Conservation (phyloP, 2,329 filamentous ascomycete species). For the Alternaria hordeiaustralica region DNA sequence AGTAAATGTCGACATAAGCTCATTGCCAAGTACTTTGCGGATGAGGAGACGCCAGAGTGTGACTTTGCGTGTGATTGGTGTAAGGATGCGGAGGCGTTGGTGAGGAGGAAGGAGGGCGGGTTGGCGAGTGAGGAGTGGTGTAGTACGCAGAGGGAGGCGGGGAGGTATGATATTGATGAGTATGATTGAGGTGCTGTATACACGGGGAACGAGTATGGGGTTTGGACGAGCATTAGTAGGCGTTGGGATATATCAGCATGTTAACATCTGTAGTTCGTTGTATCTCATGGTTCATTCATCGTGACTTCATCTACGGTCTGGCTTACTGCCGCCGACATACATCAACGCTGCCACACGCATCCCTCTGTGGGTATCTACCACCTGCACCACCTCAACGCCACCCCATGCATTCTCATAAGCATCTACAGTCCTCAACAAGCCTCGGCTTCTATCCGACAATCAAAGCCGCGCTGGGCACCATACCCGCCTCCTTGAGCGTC, state of each 20-base stretch:
- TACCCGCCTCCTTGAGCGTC: slow-evolving; percentile 88
- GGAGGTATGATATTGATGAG: slow-evolving; percentile 49
- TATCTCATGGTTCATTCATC: neutral
- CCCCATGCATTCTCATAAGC: neutral
- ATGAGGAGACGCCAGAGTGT: slow-evolving; percentile 47
- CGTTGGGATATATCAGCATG: neutral
- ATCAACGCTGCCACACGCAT: neutral
- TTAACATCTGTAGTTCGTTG: neutral
- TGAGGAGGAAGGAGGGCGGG: slow-evolving; percentile 52
- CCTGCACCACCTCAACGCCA: slow-evolving; percentile 2
- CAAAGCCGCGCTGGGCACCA: slow-evolving; percentile 89
- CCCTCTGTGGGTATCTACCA: slow-evolving; percentile 4
- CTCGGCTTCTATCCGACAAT: slow-evolving; percentile 62
- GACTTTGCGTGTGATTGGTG: slow-evolving; percentile 59
- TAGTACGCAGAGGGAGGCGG: slow-evolving; percentile 54
- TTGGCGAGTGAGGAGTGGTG: slow-evolving; percentile 59
- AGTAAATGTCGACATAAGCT: slow-evolving; percentile 71
- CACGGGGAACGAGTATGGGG: neutral
- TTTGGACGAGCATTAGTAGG: neutral
- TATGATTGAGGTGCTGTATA: slow-evolving; percentile 34
- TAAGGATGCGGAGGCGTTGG: slow-evolving; percentile 52
- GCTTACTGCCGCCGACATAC: neutral
- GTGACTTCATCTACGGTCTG: neutral
- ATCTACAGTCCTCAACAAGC: neutral
- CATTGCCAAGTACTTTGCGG: slow-evolving; percentile 48